phyloP scores from a whole-genome alignment of 139 green algal genomes.

The Micractinium conductrix region DNA sequence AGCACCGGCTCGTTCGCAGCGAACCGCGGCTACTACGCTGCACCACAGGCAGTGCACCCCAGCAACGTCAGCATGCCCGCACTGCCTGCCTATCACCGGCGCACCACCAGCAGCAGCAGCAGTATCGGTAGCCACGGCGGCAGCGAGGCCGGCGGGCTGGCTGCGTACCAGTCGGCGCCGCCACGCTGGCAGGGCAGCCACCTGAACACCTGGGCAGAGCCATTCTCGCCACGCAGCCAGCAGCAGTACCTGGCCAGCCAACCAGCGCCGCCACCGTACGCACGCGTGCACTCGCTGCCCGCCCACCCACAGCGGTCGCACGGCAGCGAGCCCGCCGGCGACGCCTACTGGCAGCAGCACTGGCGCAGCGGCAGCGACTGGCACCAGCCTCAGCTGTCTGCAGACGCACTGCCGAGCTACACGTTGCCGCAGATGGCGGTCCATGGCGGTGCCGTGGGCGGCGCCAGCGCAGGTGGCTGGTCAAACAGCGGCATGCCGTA shows the following conservation, averaged over 20 bases:
- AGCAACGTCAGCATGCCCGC: background rate
- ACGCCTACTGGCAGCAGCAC: background rate
- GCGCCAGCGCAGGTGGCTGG: background rate
- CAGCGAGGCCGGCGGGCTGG: background rate
- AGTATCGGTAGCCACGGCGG: background rate
- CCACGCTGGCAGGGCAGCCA: slow-evolving; percentile 1
- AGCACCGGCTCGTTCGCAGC: background rate
- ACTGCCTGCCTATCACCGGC: background rate
- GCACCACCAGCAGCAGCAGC: slow-evolving; percentile 4
- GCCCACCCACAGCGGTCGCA: background rate
- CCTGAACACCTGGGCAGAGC: background rate
- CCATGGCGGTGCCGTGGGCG: background rate
- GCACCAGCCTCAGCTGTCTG: background rate
- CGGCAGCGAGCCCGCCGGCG: background rate
- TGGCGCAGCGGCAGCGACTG: background rate
- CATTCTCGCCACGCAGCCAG: background rate
- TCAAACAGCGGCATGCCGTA: no score
- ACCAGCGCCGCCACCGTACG: background rate
- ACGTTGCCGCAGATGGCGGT: background rate
- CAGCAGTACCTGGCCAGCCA: background rate
- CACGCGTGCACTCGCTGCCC: background rate
- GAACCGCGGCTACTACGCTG: background rate
- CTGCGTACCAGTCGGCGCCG: background rate
- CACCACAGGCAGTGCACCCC: background rate
- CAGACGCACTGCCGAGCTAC: background rate